These are phyloP conservation scores for Amphirosellinia nigrospora DNA, from an alignment of 495 filamentous ascomycete genomes.

Conservation along the genomic window DNA sequence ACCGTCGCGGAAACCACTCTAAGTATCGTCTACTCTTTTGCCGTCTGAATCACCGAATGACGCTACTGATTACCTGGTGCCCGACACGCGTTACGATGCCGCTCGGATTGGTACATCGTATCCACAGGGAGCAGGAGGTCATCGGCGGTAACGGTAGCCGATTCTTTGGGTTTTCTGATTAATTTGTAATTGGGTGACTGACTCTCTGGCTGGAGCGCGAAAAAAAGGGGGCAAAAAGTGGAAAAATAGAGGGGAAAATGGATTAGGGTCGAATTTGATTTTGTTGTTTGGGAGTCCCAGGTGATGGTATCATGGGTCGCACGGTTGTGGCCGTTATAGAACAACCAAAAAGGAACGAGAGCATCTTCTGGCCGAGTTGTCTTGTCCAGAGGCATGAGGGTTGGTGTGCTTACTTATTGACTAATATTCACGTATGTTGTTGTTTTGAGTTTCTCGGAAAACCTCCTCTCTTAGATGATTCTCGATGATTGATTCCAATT, in stretches of 20 bases:
- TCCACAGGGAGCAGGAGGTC: neutral
- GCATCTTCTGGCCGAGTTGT: neutral
- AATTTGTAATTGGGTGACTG: neutral
- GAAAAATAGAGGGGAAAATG: neutral
- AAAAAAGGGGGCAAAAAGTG: neutral
- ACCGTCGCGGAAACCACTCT: slow-evolving; percentile 1
- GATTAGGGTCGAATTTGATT: neutral
- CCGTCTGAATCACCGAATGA: neutral
- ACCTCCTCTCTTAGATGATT: neutral
- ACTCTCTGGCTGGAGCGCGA: neutral
- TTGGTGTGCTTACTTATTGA: slow-evolving; percentile 5
- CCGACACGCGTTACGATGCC: neutral
- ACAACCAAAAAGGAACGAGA: neutral
- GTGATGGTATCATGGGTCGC: neutral
- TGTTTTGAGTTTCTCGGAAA: neutral
- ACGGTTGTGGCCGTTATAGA: neutral
- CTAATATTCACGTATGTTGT: neutral
- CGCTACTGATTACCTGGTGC: neutral
- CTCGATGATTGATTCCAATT: too few species aligned
- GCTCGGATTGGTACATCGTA: neutral
- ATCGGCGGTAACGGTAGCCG: neutral
- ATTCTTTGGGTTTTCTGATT: neutral
- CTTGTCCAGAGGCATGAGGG: neutral
- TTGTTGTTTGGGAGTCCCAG: neutral
- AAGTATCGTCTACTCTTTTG: neutral